Conservation (phyloP, 805 yeast species). For the Peterozyma toletana region DNA sequence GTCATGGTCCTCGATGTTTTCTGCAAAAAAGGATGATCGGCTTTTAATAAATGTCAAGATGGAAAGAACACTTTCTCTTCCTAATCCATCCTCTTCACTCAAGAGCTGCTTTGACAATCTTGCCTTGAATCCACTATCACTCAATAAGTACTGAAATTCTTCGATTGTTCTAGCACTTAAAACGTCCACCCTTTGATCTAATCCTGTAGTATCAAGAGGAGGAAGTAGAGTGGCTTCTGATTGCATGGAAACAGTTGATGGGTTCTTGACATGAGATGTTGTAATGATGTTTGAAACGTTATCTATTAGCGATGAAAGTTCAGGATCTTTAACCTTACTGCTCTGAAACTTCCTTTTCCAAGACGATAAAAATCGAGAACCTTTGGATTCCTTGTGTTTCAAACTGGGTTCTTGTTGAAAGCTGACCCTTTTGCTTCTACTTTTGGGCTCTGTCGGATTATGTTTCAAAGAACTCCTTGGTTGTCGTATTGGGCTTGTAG, state of each 20-base stretch:
- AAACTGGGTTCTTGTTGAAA: constrained; percentile 4
- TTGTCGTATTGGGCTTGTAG: constrained; percentile 3
- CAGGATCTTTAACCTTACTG: constrained; percentile 8
- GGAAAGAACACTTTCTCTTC: constrained; percentile 16
- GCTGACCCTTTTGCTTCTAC: constrained; percentile 4
- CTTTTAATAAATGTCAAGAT: constrained; percentile 10
- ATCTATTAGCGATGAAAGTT: constrained; percentile 13
- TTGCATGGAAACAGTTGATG: background rate
- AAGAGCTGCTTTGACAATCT: constrained; percentile 18
- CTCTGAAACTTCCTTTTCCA: constrained; percentile 29
- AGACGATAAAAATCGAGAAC: constrained; percentile 1
- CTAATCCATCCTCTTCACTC: constrained; percentile 7
- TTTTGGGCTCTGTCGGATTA: background rate
- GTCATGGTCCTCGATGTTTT: constrained; percentile 9
- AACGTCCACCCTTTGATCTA: constrained; percentile 41
- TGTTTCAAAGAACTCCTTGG: background rate
- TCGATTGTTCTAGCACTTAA: constrained; percentile 66
- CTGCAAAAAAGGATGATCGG: background rate
- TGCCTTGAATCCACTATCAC: constrained; percentile 11
- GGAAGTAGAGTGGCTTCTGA: constrained; percentile 2
- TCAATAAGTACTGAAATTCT: constrained; percentile 43
- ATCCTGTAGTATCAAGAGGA: background rate
- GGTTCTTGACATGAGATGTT: constrained; percentile 8
- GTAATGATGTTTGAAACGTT: constrained; percentile 14
- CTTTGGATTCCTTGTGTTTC: constrained; percentile 2